phyloP scores from a whole-genome alignment of 768 basidiomycete genomes.

The Leccinum variicolor region DNA sequence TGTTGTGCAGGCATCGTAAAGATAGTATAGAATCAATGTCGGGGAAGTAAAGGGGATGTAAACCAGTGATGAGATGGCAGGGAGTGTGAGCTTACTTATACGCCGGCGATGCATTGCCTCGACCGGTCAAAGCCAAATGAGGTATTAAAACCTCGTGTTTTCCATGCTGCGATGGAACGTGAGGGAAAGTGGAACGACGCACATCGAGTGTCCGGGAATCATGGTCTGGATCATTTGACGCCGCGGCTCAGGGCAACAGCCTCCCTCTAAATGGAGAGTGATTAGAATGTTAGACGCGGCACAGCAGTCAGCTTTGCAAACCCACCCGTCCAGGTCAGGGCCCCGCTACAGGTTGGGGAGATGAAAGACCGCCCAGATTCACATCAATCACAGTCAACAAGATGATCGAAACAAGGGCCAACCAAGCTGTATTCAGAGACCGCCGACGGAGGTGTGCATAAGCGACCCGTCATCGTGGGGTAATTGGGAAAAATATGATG shows the following conservation, averaged over 20 bases:
- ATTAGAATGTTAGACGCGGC: slow-evolving; percentile 28
- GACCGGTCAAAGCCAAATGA: slow-evolving; percentile 20
- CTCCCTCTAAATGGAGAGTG: slow-evolving; percentile 28
- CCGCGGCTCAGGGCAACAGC: slow-evolving; percentile 33
- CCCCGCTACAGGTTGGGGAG: slow-evolving; percentile 21
- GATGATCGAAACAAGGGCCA: slow-evolving; percentile 1
- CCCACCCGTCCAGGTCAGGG: slow-evolving; percentile 5
- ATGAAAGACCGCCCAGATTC: slow-evolving; percentile 10
- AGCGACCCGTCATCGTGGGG: slow-evolving; percentile 21
- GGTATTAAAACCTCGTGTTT: slow-evolving; percentile 34
- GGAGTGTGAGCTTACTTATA: slow-evolving; percentile 27
- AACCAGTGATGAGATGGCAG: slow-evolving; percentile 20
- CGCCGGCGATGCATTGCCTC: slow-evolving; percentile 29
- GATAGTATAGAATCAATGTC: slow-evolving; percentile 4
- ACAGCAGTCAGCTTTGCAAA: slow-evolving; percentile 24
- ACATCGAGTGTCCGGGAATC: slow-evolving; percentile 27
- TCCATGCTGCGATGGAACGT: slow-evolving; percentile 30
- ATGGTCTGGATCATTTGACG: slow-evolving; percentile 30
- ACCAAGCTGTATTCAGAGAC: slow-evolving; percentile 3
- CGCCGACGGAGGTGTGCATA: neutral
- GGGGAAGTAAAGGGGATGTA: slow-evolving; percentile 10
- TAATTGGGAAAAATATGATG: slow-evolving; percentile 7
- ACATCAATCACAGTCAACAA: slow-evolving; percentile 2
- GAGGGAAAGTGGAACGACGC: slow-evolving; percentile 23
- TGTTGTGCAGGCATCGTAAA: slow-evolving; percentile 26